phyloP scores from a whole-genome alignment of 2,329 filamentous ascomycete genomes.

The Phialophora tarda region DNA sequence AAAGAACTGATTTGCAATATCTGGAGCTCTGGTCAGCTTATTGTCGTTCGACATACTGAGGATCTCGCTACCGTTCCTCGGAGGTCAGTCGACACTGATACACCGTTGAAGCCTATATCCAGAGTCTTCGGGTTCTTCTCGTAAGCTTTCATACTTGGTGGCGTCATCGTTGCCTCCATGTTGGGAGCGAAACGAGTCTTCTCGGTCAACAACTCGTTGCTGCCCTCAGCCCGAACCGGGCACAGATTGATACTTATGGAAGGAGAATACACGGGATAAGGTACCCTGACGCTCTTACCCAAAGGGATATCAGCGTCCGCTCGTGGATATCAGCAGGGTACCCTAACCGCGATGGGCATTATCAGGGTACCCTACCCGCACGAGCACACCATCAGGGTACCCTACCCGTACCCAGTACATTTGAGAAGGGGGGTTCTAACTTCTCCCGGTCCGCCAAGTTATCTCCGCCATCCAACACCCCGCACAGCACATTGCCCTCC shows the following conservation, averaged over 20 bases:
- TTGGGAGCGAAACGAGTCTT: not conserved
- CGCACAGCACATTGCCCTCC: not conserved
- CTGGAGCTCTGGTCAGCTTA: conserved; percentile 13
- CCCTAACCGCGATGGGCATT: not conserved
- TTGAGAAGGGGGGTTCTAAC: not conserved
- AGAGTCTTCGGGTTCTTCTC: conserved; percentile 19
- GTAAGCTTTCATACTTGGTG: not conserved
- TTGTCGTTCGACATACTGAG: not conserved
- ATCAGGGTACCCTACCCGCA: too few relatives aligned
- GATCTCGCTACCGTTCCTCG: conserved; percentile 20
- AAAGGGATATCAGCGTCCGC: not conserved
- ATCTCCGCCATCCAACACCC: not conserved
- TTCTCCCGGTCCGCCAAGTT: not conserved
- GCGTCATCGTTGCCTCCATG: conserved; percentile 1
- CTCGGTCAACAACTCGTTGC: not conserved
- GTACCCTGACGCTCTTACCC: not conserved
- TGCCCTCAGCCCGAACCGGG: not conserved
- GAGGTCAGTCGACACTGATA: conserved; percentile 25
- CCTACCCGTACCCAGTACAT: not conserved
- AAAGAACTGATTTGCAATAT: conserved; percentile 28
- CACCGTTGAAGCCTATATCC: conserved; percentile 28
- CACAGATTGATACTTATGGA: not conserved
- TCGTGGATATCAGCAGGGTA: not conserved
- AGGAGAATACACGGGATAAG: not conserved
- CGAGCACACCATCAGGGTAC: too few relatives aligned